A percentile compares a stretch with the other conserved stretches of the same genome.
These are phyloP conservation scores for Myxozyma lipomycoides DNA, from an alignment of 805 yeast species.

Conservation along the genomic window DNA sequence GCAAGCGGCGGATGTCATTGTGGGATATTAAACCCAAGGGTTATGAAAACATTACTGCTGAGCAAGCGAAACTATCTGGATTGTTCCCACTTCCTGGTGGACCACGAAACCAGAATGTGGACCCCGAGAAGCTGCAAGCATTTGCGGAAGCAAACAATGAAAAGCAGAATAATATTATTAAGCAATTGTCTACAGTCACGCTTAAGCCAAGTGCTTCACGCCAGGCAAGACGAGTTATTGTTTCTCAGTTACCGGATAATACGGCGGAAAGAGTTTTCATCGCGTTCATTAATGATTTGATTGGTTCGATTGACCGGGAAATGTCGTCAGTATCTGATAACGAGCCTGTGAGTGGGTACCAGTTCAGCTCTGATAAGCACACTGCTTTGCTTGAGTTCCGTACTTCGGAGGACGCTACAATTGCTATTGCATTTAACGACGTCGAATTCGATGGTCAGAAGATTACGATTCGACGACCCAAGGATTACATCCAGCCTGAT, in stretches of 20 bases:
- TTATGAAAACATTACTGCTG: conserved; percentile 69
- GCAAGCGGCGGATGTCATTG: conserved; percentile 48
- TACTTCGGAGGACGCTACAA: conserved; percentile 52
- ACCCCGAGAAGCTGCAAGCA: conserved; percentile 15
- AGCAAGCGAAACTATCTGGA: conserved; percentile 73
- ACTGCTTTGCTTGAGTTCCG: conserved; percentile 51
- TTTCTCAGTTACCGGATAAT: conserved; percentile 18
- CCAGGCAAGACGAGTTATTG: conserved; percentile 27
- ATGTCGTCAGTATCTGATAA: not conserved
- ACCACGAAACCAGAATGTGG: conserved; percentile 35
- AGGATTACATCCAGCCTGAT: conserved; percentile 43
- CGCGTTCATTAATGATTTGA: conserved; percentile 18
- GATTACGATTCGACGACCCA: conserved; percentile 44
- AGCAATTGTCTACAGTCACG: conserved; percentile 17
- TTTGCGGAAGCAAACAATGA: conserved; percentile 12
- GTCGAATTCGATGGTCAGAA: conserved; percentile 34
- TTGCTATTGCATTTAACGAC: conserved; percentile 45
- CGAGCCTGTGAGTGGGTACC: conserved; percentile 14
- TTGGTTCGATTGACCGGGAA: conserved; percentile 22
- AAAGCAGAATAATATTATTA: conserved; percentile 2
- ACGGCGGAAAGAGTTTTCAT: conserved; percentile 13
- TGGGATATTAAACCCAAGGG: conserved; percentile 77
- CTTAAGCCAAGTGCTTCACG: conserved; percentile 25
- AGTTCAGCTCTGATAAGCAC: conserved; percentile 19
- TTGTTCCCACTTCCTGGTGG: conserved; percentile 72